Percentiles rank a stretch among this genome's conserved stretches.
Evolutionary conservation across 257 asterid species (phyloP).

Genomic region (Plantago elongata): DNA sequence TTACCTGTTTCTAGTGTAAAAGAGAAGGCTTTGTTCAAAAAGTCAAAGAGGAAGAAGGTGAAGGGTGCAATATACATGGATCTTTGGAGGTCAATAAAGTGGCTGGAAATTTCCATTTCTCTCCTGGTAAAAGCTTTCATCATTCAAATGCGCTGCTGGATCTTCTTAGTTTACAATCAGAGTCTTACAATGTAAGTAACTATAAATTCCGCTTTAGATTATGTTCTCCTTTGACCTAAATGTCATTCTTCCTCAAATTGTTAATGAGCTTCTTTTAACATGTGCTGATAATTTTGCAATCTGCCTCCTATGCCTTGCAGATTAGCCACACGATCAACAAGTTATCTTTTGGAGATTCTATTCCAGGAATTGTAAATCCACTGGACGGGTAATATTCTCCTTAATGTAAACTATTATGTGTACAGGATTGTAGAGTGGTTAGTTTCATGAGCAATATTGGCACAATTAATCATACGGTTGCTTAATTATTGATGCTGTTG

Average conservation of each 20-base stretch:
- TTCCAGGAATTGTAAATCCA: constrained; percentile 89
- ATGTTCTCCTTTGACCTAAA: neutral
- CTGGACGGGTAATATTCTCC: constrained; percentile 74
- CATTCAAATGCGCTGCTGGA: constrained; percentile 53
- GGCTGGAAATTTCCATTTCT: constrained; percentile 94
- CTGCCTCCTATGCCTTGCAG: constrained; percentile 42
- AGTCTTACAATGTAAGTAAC: constrained; percentile 65
- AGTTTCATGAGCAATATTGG: neutral
- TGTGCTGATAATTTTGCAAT: neutral
- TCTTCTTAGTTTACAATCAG: constrained; percentile 57
- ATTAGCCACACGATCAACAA: constrained; percentile 89
- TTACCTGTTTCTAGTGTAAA: constrained; percentile 52
- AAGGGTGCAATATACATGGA: constrained; percentile 98
- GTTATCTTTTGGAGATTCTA: constrained; percentile 76
- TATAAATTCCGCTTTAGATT: constrained; percentile 1
- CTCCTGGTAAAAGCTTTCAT: constrained; percentile 84
- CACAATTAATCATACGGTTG: neutral
- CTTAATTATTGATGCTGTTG: constrained; percentile 10
- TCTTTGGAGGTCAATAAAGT: constrained; percentile 92
- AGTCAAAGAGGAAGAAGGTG: constrained; percentile 90
- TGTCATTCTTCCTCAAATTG: neutral
- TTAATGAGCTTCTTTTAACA: constrained; percentile 9
- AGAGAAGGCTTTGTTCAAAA: constrained; percentile 89
- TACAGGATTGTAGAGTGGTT: neutral
- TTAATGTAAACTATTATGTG: neutral